These are phyloP conservation scores for Phoma herbarum DNA, from an alignment of 2,329 filamentous ascomycete species.

Conservation along the genomic window DNA sequence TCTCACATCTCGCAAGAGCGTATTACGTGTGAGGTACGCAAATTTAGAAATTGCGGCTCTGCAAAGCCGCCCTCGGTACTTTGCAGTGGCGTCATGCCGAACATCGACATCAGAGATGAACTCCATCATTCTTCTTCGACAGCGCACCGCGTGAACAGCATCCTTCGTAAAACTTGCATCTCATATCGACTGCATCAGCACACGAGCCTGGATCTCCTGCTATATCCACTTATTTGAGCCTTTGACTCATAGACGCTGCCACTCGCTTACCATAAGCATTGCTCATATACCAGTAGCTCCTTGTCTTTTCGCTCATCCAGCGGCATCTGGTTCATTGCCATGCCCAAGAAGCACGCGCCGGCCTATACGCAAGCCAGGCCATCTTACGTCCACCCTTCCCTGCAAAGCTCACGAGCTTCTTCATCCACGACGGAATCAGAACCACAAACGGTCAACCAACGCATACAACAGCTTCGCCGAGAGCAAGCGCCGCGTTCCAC, in stretches of 20 bases:
- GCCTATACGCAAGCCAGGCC: conserved; percentile 54
- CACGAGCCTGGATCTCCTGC: neutral
- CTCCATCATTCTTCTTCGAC: conserved; percentile 5
- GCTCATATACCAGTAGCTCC: neutral
- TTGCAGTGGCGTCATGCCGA: conserved; percentile 19
- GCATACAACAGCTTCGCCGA: conserved; percentile 57
- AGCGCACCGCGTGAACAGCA: neutral
- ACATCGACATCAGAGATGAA: conserved; percentile 12
- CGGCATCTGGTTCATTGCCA: conserved; percentile 30
- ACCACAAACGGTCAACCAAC: conserved; percentile 57
- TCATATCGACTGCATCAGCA: neutral
- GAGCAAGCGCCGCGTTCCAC: conserved; percentile 53
- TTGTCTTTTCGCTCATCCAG: conserved; percentile 4
- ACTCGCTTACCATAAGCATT: conserved; percentile 11
- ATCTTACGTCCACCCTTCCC: conserved; percentile 50
- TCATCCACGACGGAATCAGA: conserved; percentile 33
- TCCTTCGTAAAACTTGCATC: neutral
- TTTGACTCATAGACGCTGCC: conserved; percentile 17
- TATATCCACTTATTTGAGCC: neutral
- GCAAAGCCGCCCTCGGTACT: neutral
- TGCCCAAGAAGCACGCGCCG: conserved; percentile 60
- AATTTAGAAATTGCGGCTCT: neutral
- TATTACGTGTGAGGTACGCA: conserved; percentile 8
- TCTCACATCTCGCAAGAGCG: neutral
- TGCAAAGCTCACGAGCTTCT: conserved; percentile 43